Evolutionary conservation across 345 rosid genomes (phyloP).

Genomic region (Eucalyptus cladocalyx): DNA sequence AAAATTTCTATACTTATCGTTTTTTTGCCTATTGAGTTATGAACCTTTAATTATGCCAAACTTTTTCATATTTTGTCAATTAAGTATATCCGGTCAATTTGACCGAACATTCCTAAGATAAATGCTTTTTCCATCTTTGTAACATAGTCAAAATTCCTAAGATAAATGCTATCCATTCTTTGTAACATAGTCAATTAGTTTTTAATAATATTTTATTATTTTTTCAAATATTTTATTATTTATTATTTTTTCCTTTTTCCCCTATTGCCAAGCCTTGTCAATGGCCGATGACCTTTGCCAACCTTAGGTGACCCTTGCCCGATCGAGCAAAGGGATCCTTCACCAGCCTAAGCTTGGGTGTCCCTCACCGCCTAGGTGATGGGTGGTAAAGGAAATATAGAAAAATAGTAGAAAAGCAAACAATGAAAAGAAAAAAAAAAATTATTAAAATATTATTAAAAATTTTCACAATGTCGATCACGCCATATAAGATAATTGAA

Average conservation of each 20-base stretch:
- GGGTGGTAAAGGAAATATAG: accelerated
- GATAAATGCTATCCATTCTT: accelerated
- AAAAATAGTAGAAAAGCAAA: no score
- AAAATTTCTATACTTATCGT: accelerated
- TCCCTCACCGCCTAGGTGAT: accelerated
- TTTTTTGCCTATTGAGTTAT: accelerated
- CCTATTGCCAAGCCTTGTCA: accelerated
- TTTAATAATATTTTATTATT: no score
- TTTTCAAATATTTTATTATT: accelerated
- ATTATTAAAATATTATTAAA: no score
- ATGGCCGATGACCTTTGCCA: accelerated
- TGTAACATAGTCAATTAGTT: accelerated
- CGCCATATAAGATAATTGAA: accelerated
- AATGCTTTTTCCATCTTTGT: accelerated
- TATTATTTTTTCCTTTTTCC: accelerated
- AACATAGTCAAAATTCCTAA: accelerated
- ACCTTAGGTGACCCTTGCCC: accelerated
- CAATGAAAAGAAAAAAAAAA: accelerated
- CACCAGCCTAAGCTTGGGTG: no score
- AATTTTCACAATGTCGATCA: accelerated
- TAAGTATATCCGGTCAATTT: accelerated
- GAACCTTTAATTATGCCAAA: accelerated
- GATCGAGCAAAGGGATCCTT: accelerated
- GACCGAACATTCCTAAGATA: accelerated
- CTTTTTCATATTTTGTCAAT: no score